Conservation (phyloP, 2,329 filamentous ascomycete species). For the Arthrobotrys pseudoclavata region DNA sequence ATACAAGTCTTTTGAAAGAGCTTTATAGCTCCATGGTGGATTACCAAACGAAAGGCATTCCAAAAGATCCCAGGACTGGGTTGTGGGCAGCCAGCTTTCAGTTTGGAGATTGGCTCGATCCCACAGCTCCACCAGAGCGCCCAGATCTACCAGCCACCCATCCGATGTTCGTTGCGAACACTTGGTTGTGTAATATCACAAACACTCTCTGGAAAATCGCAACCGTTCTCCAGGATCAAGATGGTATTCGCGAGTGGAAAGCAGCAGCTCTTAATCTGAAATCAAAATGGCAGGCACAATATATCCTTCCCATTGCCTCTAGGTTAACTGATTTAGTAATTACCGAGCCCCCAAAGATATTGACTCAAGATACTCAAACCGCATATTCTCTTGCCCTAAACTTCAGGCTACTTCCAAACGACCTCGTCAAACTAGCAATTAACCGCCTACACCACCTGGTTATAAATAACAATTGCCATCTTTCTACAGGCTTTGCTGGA, state of each 20-base stretch:
- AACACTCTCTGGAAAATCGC: slow-evolving; percentile 66
- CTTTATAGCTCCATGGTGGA: slow-evolving; percentile 67
- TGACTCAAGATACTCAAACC: slow-evolving; percentile 67
- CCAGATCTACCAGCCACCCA: slow-evolving; percentile 67
- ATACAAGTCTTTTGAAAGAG: slow-evolving; percentile 65
- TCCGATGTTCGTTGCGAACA: slow-evolving; percentile 68
- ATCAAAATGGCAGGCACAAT: slow-evolving; percentile 39
- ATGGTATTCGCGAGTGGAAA: slow-evolving; percentile 60
- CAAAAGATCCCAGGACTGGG: slow-evolving; percentile 64
- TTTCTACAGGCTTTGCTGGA: slow-evolving; percentile 69
- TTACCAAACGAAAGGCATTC: slow-evolving; percentile 67
- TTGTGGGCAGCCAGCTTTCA: slow-evolving; percentile 68
- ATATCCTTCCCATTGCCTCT: slow-evolving; percentile 13
- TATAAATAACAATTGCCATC: slow-evolving; percentile 64
- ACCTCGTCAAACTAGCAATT: slow-evolving; percentile 61
- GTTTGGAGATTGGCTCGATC: slow-evolving; percentile 70
- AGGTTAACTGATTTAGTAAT: no score
- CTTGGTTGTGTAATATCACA: slow-evolving; percentile 69
- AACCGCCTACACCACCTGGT: slow-evolving; percentile 65
- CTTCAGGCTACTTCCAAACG: slow-evolving; percentile 65
- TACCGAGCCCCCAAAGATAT: slow-evolving; percentile 59
- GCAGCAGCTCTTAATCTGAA: slow-evolving; percentile 8
- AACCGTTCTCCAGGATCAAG: slow-evolving; percentile 64
- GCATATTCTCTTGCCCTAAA: slow-evolving; percentile 66
- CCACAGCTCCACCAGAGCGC: slow-evolving; percentile 67